Percentiles rank a stretch among this genome's conserved stretches.
phyloP scores from a whole-genome alignment of 371 early-diverging fungal genomes.

The Lichtheimia hyalospora region DNA sequence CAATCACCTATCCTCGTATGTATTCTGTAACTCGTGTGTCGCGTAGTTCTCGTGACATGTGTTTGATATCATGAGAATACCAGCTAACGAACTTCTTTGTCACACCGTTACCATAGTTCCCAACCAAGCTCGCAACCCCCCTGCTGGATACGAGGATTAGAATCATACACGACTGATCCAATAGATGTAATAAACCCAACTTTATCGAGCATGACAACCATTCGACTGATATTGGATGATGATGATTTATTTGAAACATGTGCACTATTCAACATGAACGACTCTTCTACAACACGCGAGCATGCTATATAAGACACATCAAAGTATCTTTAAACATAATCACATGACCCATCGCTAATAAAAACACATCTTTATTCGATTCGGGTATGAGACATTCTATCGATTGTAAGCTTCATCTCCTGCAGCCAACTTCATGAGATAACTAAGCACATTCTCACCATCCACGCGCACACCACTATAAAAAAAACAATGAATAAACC shows the following conservation, averaged over 20 bases:
- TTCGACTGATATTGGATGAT: too few relatives aligned
- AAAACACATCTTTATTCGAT: too few relatives aligned
- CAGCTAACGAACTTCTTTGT: not conserved
- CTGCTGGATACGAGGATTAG: constrained; percentile 48
- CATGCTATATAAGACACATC: too few relatives aligned
- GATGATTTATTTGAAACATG: too few relatives aligned
- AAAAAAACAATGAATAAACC: not conserved
- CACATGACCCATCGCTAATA: too few relatives aligned
- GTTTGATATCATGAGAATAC: not conserved
- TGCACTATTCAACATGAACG: too few relatives aligned
- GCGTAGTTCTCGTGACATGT: not conserved
- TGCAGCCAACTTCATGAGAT: constrained; percentile 60
- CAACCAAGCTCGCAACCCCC: constrained; percentile 43
- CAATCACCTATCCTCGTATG: constrained; percentile 48
- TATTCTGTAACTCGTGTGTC: too few relatives aligned
- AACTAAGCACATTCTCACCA: constrained; percentile 51
- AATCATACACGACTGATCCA: not conserved
- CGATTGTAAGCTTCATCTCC: constrained; percentile 51
- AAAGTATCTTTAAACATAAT: too few relatives aligned
- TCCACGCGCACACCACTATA: constrained; percentile 57
- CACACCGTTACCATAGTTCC: constrained; percentile 29
- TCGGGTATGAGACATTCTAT: constrained; percentile 12
- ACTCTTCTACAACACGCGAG: too few relatives aligned
- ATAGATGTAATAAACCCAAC: too few relatives aligned
- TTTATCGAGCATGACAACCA: too few relatives aligned